Base-by-base conservation (phyloP, 805 yeast genomes). In the Metschnikowia baotianmanensis region DNA sequence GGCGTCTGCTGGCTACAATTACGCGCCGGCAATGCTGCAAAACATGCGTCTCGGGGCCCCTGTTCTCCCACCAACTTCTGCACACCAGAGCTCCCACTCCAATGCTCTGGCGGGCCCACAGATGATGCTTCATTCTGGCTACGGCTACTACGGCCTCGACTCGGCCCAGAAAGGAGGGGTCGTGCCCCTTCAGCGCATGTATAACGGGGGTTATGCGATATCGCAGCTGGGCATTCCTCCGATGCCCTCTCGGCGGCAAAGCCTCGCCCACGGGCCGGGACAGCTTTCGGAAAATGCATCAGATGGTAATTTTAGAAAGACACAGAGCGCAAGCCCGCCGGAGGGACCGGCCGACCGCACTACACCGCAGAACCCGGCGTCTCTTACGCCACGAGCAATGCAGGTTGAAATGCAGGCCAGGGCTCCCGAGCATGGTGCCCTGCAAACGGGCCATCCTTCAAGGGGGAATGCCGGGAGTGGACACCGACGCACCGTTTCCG, bases 401-500 rank as follows among this genome's bases (percentile, higher is more conserved):
- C 28, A 12, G 6, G 15, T 19, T 3, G 16, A 19, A 13, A 34
- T 13, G 10, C 12, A 12, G 15, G 17, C 16, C 31, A 18, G 35
- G 30, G 19, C 26, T 12, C 25, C 25, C 25, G 28, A 38, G 3
- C 7, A 32, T 2, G 3, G 11, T 9, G 17, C 20, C 5, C 32
- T 12, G 10, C 16, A 7, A 9, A 23, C 16, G 16, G 40, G 26
- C 6, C 30, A 40, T 6, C 60, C 61, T 0, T 43, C 45, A 1
- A 51, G 51, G 31, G 58, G 61, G 1, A 53, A 47, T 31, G 55
- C 55, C 16, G 34, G 22, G 19, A 41, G 25, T n/a, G 21, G 45
- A 11, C 67, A 61, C 47, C 54, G 51, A 28, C 47, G 65, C 17
- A 53, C 66, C 9, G 49, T 51, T 13, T 57, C 71, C 1, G 43